Conservation (phyloP, 2,329 filamentous ascomycete species). For the Zasmidium cellare region DNA sequence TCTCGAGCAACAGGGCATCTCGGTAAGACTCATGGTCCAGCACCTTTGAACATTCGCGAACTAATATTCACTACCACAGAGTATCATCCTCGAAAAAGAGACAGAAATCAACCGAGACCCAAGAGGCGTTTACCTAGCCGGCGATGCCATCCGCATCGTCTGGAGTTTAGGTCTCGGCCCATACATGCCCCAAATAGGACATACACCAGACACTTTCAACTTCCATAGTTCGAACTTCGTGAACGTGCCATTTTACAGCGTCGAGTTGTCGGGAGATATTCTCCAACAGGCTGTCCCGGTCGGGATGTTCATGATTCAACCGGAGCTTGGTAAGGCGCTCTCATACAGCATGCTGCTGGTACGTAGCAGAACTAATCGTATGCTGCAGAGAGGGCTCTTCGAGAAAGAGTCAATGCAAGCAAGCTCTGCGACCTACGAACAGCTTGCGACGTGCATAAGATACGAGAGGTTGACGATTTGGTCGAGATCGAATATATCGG, state of each 20-base stretch:
- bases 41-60: not conserved
- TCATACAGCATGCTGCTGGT: not conserved
- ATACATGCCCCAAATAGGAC: constrained; percentile 8
- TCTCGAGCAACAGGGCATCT: constrained; percentile 1
- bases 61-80: not conserved
- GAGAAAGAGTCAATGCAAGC: not conserved
- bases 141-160: constrained; percentile 7
- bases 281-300: constrained; percentile 7
- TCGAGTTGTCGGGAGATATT: constrained; percentile 3
- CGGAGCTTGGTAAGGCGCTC: constrained; percentile 4
- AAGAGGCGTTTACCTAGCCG: constrained; percentile 10
- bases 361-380: not conserved
- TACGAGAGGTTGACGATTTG: constrained; percentile 22
- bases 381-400: not conserved
- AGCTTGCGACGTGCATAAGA: constrained; percentile 6
- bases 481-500: constrained; percentile 20
- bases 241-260: not conserved
- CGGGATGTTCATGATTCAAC: constrained; percentile 12
- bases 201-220: constrained; percentile 5
- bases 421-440: constrained; percentile 8
- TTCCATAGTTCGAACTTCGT: constrained; percentile 5
- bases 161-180: constrained; percentile 7
- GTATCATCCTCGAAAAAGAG: constrained; percentile 11
- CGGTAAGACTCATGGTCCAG: not conserved
- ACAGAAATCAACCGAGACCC: constrained; percentile 6